phyloP scores from a whole-genome alignment of 148 eudicot species.

The Pharnaceum exiguum region DNA sequence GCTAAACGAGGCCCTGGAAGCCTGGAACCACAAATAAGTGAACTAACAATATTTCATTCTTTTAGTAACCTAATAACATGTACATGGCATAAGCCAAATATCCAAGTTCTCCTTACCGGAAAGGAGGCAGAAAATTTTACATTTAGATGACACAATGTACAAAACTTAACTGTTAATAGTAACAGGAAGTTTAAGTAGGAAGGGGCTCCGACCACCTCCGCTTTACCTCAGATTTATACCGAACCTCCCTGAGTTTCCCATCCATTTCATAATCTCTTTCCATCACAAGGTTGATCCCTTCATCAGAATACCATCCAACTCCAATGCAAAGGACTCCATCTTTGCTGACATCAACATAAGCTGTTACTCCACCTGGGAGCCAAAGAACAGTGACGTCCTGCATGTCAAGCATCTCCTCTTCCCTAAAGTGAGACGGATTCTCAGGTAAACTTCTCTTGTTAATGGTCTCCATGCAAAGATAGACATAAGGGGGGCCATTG shows the following conservation, averaged over 20 bases:
- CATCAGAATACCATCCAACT: constrained; percentile 97
- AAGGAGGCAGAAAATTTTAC: neutral
- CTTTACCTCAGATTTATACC: constrained; percentile 81
- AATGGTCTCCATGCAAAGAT: constrained; percentile 79
- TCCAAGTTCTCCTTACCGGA: neutral
- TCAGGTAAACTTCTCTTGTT: constrained; percentile 84
- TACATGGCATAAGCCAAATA: neutral
- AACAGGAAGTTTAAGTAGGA: constrained; percentile 24
- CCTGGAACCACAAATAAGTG: too few relatives aligned
- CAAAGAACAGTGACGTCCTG: constrained; percentile 81
- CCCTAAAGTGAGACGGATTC: constrained; percentile 60
- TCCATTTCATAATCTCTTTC: constrained; percentile 94
- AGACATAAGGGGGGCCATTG: constrained; percentile 58
- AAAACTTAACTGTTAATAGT: too few relatives aligned
- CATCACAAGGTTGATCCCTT: constrained; percentile 95
- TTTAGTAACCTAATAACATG: neutral
- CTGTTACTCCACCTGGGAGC: constrained; percentile 95
- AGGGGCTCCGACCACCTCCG: constrained; percentile 74
- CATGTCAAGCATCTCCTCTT: constrained; percentile 86
- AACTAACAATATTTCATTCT: too few relatives aligned
- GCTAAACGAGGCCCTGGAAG: too few relatives aligned
- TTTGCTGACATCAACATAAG: constrained; percentile 76
- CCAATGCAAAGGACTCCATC: constrained; percentile 92
- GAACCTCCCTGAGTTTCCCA: constrained; percentile 83
- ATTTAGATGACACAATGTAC: constrained; percentile 1